Evolutionary conservation across 2,329 filamentous ascomycete species (phyloP), one percentile per base, ranked within the genome.

Genomic region (Scorias spongiosa): DNA sequence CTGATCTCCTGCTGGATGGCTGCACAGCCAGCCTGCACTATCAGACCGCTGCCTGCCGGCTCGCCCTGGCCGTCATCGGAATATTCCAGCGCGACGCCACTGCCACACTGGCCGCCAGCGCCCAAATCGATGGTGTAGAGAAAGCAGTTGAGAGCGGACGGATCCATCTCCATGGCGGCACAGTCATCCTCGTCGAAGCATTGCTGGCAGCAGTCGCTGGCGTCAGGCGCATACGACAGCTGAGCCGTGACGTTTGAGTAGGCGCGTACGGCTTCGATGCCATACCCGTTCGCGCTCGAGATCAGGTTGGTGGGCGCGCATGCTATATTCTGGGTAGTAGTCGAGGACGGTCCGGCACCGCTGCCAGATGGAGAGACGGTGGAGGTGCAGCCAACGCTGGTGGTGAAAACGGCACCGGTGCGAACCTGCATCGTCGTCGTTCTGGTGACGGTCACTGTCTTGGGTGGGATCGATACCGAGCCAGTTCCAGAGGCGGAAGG

Each of bases 281-380:
- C 51, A 39, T 53, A 48, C 30, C 52, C 53, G 38, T 50, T 45
- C 32, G 53, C 44, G 28, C 46, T 34, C 28, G 46, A 48, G 43
- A 56, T 49, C 36, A 56, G 46, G 38, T 56, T 56, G 4, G 53
- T 54, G n/a, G 53, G 52, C 5, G 53, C 53, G 42, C 53, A 56
- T 40, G 53, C 53, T 40, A 51, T 37, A 41, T 54, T 51, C 40
- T 56, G 53, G 14, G 52, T 56, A 5, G 52, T 56, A 10, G 53
- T 55, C 18, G 49, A 48, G 17, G 46, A 44, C 29, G 51, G 49
- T 41, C 12, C 32, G 32, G 32, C 9, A 15, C 9, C 9, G 5
- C 32, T 9, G 15, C 32, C 15, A 4, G 32, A 12, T 5, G 12
- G 3, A 9, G 11, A 12, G 3, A 15, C 4, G 32, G 32, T 36